A percentile compares a stretch with the other conserved stretches of the same genome.
Conservation (phyloP, 306 rosid species). For the Prunus campanulata region DNA sequence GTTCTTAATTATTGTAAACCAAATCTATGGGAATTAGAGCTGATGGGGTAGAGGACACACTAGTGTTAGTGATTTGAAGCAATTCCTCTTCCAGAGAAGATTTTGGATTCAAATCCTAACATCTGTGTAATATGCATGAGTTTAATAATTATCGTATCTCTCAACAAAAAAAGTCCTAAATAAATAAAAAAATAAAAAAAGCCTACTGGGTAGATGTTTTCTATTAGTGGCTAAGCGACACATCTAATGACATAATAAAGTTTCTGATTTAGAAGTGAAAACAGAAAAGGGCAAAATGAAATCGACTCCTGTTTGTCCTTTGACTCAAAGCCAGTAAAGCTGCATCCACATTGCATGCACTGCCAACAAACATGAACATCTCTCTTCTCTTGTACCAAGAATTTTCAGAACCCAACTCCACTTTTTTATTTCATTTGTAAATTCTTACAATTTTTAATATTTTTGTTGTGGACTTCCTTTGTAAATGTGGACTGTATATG, state of each 20-base stretch:
- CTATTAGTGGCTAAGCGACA: not conserved
- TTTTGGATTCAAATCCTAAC: no score
- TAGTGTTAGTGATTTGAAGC: no score
- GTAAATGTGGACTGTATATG: not conserved
- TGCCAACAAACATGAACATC: no score
- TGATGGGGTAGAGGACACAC: no score
- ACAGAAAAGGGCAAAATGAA: not conserved
- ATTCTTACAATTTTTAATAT: no score
- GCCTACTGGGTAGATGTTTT: not conserved
- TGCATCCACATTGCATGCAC: no score
- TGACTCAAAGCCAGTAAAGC: not conserved
- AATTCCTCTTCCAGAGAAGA: fast-evolving
- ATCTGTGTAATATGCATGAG: no score
- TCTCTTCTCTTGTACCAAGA: no score
- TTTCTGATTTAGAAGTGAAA: not conserved
- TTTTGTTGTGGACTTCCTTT: not conserved
- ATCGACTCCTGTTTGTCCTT: not conserved
- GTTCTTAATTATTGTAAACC: no score
- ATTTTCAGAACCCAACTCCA: not conserved
- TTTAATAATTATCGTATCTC: no score
- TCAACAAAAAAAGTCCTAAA: no score
- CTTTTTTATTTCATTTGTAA: not conserved
- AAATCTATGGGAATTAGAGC: no score
- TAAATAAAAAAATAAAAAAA: not conserved
- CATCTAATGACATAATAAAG: not conserved